A percentile compares a stretch with the other conserved stretches of the same genome.
Conservation (phyloP, 768 basidiomycete species). For the Termitomyces eurrhizus region DNA sequence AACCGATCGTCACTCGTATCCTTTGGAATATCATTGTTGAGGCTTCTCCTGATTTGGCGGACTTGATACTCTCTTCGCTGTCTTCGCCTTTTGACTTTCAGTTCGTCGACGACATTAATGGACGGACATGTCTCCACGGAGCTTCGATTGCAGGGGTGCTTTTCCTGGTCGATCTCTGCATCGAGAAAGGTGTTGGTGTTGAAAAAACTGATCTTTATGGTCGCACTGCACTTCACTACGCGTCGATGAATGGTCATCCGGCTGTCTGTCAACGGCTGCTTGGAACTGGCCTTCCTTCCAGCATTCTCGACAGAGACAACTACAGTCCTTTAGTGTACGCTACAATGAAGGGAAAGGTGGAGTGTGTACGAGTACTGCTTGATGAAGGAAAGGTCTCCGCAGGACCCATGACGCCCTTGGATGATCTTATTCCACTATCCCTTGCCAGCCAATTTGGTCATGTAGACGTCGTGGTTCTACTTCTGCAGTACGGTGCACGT, state of each 20-base stretch:
- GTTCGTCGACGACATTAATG: constrained; percentile 96
- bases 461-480: constrained; percentile 71
- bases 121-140: constrained; percentile 89
- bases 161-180: constrained; percentile 76
- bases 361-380: constrained; percentile 81
- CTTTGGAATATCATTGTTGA: constrained; percentile 91
- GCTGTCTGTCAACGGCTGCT: constrained; percentile 73
- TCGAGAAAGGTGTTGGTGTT: constrained; percentile 65
- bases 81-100: constrained; percentile 77
- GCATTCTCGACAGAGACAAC: constrained; percentile 86
- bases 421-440: constrained; percentile 82
- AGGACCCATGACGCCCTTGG: constrained; percentile 51
- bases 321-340: constrained; percentile 94
- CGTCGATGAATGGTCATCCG: constrained; percentile 88
- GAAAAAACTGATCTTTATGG: constrained; percentile 86
- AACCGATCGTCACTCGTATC: constrained; percentile 79
- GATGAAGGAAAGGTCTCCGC: constrained; percentile 64
- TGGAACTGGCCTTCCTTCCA: constrained; percentile 59
- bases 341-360: constrained; percentile 78
- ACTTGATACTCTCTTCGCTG: constrained; percentile 68
- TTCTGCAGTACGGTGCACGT: constrained; percentile 74
- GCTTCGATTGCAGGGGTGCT: constrained; percentile 83
- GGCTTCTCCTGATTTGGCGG: constrained; percentile 66
- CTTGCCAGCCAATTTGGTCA: constrained; percentile 91
- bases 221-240: constrained; percentile 92